phyloP scores from a whole-genome alignment of 2,329 filamentous ascomycete genomes.

The Xylaria sp. region DNA sequence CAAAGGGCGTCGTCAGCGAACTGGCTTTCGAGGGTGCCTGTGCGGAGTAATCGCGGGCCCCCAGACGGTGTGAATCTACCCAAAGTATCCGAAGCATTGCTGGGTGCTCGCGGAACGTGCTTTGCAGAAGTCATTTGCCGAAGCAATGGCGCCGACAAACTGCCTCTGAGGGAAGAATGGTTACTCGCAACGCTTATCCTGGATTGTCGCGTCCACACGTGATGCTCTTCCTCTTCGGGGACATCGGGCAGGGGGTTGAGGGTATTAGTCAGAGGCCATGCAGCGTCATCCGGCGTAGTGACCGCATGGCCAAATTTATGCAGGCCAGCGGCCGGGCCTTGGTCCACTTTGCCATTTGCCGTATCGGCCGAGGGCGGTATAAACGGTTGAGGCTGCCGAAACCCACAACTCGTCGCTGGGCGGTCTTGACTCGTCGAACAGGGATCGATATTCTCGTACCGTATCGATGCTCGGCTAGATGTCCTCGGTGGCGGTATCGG shows the following conservation, averaged over 20 bases:
- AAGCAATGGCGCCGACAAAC: slow-evolving; percentile 58
- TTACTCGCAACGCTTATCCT: slow-evolving; percentile 51
- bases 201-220: slow-evolving; percentile 41
- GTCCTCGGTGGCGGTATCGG: slow-evolving; percentile 54
- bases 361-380: slow-evolving; percentile 16
- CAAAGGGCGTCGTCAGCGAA: slow-evolving; percentile 37
- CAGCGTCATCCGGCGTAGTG: slow-evolving; percentile 46
- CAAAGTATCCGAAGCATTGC: slow-evolving; percentile 57
- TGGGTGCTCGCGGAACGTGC: slow-evolving; percentile 40
- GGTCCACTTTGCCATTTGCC: slow-evolving; percentile 5
- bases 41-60: slow-evolving; percentile 39
- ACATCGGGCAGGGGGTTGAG: slow-evolving; percentile 57
- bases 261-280: slow-evolving; percentile 48
- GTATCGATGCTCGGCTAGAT: slow-evolving; percentile 56
- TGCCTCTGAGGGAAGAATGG: slow-evolving; percentile 55
- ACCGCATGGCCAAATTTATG: slow-evolving; percentile 43
- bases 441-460: slow-evolving; percentile 48
- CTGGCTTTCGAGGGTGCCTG: slow-evolving; percentile 29
- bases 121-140: slow-evolving; percentile 47
- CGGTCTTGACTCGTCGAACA: slow-evolving; percentile 43
- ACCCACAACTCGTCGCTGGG: slow-evolving; percentile 48
- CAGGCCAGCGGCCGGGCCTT: slow-evolving; percentile 6
- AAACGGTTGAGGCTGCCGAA: slow-evolving; percentile 50
- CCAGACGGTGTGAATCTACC: slow-evolving; percentile 47
- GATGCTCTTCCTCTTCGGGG: slow-evolving; percentile 64